Conservation (phyloP, 176 grass and related monocot species). For the Phragmites australis region DNA sequence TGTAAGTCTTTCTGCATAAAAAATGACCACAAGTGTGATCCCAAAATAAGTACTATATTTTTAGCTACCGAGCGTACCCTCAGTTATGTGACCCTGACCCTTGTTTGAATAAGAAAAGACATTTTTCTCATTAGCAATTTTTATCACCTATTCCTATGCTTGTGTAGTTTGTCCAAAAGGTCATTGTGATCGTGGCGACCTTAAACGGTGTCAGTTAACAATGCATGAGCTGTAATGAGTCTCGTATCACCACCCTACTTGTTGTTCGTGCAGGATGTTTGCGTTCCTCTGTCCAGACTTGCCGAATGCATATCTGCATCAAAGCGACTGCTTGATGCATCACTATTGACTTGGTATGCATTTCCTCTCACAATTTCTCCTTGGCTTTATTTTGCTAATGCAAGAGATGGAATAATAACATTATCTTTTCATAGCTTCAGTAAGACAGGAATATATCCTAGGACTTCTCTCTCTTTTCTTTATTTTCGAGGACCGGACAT, state of each 20-base stretch:
- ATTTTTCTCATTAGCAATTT: background rate
- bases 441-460: background rate
- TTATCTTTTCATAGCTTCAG: conserved; percentile 15
- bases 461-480: no score
- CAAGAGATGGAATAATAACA: background rate
- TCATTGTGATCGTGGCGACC: conserved; percentile 4
- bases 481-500: no score
- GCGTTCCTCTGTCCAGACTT: conserved; percentile 90
- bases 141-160: background rate
- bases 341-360: conserved; percentile 76
- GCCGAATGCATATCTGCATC: conserved; percentile 96
- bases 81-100: background rate
- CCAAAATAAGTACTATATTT: conserved; percentile 4
- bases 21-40: background rate
- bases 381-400: background rate
- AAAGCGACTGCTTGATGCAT: conserved; percentile 83
- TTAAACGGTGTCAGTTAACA: conserved; percentile 11
- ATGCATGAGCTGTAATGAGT: conserved; percentile 24
- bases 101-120: conserved; percentile 15
- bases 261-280: conserved; percentile 72
- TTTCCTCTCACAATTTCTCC: conserved; percentile 20
- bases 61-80: background rate
- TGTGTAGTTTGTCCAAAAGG: conserved; percentile 11
- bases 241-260: conserved; percentile 7
- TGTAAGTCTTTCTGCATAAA: conserved; percentile 24